These are phyloP conservation scores for Penicillium argentinense DNA, from an alignment of 495 filamentous ascomycete genomes.

Conservation along the genomic window DNA sequence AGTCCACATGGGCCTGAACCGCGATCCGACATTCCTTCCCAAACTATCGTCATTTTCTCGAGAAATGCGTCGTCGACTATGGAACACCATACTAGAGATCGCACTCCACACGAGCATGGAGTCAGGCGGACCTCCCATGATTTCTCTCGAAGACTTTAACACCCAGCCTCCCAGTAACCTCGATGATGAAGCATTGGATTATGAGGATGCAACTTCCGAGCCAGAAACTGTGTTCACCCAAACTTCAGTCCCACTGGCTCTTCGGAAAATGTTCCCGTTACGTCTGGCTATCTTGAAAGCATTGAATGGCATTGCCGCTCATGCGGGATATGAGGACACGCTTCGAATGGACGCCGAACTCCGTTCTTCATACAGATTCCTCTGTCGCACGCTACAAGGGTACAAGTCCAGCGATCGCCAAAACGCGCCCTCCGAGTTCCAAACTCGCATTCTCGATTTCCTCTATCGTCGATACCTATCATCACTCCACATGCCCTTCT, in stretches of 20 bases:
- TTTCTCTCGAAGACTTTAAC: slow-evolving; percentile 53
- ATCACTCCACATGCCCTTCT: slow-evolving; percentile 52
- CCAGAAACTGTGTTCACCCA: slow-evolving; percentile 42
- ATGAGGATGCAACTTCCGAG: slow-evolving; percentile 26
- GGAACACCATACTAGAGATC: slow-evolving; percentile 61
- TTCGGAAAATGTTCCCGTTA: slow-evolving; percentile 44
- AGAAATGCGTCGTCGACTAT: slow-evolving; percentile 61
- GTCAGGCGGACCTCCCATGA: slow-evolving; percentile 50
- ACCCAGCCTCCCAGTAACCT: slow-evolving; percentile 54
- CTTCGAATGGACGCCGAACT: slow-evolving; percentile 42
- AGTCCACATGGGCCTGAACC: slow-evolving; percentile 61
- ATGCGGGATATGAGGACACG: slow-evolving; percentile 36
- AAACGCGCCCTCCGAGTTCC: slow-evolving; percentile 32
- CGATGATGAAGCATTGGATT: slow-evolving; percentile 35
- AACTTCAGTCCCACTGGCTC: slow-evolving; percentile 42
- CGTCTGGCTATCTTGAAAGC: slow-evolving; percentile 47
- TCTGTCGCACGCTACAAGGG: slow-evolving; percentile 37
- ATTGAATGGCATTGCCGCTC: slow-evolving; percentile 43
- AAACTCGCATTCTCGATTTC: slow-evolving; percentile 39
- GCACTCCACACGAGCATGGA: slow-evolving; percentile 51
- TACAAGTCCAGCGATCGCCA: slow-evolving; percentile 18
- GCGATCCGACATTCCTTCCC: slow-evolving; percentile 51
- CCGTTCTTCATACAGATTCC: slow-evolving; percentile 26
- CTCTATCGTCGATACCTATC: slow-evolving; percentile 46
- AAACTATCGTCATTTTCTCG: slow-evolving; percentile 36